Percentiles rank a stretch among this genome's conserved stretches.
Conservation (phyloP, 306 rosid genomes). For the Castanea mollissima region DNA sequence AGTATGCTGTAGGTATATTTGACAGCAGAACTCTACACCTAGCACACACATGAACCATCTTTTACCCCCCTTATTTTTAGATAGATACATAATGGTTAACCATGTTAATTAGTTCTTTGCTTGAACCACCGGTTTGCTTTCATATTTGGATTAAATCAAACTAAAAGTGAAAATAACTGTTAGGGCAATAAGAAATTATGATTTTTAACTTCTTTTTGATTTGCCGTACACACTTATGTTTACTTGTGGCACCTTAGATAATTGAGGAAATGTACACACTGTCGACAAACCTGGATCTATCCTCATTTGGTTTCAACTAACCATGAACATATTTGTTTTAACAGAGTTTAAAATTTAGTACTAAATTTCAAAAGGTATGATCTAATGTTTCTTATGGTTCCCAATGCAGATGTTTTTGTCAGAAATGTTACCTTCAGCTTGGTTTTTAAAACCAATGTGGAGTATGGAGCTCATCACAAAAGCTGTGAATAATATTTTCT, state of each 20-base stretch:
- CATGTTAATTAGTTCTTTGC: slow-evolving; percentile 30
- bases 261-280: no score
- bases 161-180: neutral
- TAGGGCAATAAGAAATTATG: neutral
- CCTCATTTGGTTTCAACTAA: no score
- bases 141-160: slow-evolving; percentile 8
- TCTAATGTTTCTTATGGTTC: neutral
- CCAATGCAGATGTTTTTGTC: slow-evolving; percentile 4
- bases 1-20: neutral
- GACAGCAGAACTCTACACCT: neutral
- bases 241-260: neutral
- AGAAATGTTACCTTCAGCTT: slow-evolving; percentile 3
- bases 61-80: slow-evolving; percentile 8
- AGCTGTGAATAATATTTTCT: neutral
- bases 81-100: slow-evolving; percentile 25
- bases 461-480: slow-evolving; percentile 8
- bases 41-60: neutral
- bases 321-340: no score
- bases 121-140: slow-evolving; percentile 24
- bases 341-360: neutral
- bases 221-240: neutral
- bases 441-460: neutral
- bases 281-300: no score
- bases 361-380: neutral
- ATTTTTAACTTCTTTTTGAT: neutral